phyloP scores from a whole-genome alignment of 139 green algal species.

The Limnomonas spitsbergensis region DNA sequence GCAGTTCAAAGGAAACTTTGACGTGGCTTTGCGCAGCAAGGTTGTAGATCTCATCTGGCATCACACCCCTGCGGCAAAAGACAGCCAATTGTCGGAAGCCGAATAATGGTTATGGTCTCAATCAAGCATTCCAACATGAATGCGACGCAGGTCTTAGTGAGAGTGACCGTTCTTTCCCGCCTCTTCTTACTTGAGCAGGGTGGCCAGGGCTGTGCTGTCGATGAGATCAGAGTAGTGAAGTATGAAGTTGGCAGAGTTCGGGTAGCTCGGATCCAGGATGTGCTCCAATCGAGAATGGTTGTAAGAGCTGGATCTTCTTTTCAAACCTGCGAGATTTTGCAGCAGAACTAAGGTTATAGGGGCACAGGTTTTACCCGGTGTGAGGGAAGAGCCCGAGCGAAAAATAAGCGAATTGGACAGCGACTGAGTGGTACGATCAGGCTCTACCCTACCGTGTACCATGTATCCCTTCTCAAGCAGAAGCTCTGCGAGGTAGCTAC shows the following conservation, averaged over 20 bases:
- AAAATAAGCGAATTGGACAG: too few species aligned
- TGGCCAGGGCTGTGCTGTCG: constrained; percentile 46
- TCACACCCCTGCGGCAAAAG: constrained; percentile 17
- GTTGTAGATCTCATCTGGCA: constrained; percentile 78
- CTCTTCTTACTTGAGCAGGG: constrained; percentile 32
- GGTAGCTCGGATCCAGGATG: constrained; percentile 39
- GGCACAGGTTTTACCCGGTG: neutral
- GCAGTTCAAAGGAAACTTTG: constrained; percentile 69
- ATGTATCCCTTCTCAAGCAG: constrained; percentile 69
- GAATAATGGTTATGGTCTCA: too few species aligned
- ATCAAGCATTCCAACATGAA: too few species aligned
- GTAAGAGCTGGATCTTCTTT: constrained; percentile 25
- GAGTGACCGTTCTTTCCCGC: neutral
- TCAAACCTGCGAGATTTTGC: neutral
- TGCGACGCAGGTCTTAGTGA: too few species aligned
- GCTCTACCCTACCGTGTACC: constrained; percentile 58
- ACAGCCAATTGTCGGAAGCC: neutral
- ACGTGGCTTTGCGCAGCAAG: constrained; percentile 75
- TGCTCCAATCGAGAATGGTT: constrained; percentile 65
- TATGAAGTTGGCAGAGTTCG: constrained; percentile 31
- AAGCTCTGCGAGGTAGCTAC: constrained; percentile 70
- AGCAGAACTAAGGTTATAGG: neutral
- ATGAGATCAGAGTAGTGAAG: constrained; percentile 68
- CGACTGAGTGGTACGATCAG: too few species aligned
- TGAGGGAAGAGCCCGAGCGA: too few species aligned